A percentile compares a stretch with the other conserved stretches of the same genome.
These are phyloP conservation scores for Scheffersomyces lignicola DNA, from an alignment of 1,139 yeast species.

Conservation along the genomic window DNA sequence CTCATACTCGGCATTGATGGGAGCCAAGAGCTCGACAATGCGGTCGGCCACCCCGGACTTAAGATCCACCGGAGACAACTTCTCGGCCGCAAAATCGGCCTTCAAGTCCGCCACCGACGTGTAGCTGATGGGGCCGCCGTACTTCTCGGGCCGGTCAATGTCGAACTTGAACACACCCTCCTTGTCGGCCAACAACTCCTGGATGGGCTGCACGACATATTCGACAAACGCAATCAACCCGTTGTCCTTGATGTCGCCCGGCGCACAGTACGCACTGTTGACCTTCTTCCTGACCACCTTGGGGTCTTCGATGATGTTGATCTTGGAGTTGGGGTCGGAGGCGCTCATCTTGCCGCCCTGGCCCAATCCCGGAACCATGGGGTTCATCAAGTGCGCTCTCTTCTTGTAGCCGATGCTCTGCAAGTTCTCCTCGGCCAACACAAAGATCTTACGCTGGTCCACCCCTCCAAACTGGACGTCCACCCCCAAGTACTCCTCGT, in stretches of 20 bases:
- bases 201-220: conserved; percentile 82
- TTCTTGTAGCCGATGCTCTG: conserved; percentile 88
- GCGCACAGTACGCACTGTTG: conserved; percentile 90
- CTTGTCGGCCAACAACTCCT: conserved; percentile 63
- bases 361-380: conserved; percentile 96
- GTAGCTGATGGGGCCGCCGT: conserved; percentile 89
- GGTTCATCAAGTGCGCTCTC: conserved; percentile 98
- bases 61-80: conserved; percentile 89
- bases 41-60: conserved; percentile 88
- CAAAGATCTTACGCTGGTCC: conserved; percentile 97
- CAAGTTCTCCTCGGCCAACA: conserved; percentile 92
- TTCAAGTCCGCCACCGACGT: conserved; percentile 67
- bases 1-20: conserved; percentile 72
- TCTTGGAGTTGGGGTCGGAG: conserved; percentile 96
- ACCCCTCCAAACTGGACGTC: conserved; percentile 99
- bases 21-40: conserved; percentile 76
- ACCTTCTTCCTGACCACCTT: conserved; percentile 87
- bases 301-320: conserved; percentile 89
- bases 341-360: conserved; percentile 99
- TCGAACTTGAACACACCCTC: conserved; percentile 59
- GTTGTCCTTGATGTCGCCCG: conserved; percentile 89
- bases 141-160: conserved; percentile 92
- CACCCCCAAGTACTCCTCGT: conserved; percentile 84
- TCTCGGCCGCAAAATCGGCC: conserved; percentile 67
- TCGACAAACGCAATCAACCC: conserved; percentile 87